These are phyloP conservation scores for Penicillium sp. DNA, from an alignment of 2,329 filamentous ascomycete species.

Conservation along the genomic window DNA sequence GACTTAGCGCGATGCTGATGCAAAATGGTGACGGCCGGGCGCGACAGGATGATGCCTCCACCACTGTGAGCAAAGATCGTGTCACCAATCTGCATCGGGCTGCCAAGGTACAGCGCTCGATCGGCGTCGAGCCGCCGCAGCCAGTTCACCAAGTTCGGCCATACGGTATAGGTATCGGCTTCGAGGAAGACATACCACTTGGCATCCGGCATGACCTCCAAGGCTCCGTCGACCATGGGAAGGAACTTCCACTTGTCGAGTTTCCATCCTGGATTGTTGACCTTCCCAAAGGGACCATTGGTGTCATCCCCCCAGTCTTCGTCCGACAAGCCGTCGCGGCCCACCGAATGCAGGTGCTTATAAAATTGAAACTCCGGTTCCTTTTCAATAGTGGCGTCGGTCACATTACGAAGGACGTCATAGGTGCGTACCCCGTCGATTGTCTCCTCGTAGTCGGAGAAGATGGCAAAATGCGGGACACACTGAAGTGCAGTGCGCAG, in stretches of 20 bases:
- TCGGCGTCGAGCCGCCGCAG: conserved; percentile 44
- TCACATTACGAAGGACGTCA: conserved; percentile 25
- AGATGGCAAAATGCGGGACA: conserved; percentile 26
- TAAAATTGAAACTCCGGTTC: conserved; percentile 48
- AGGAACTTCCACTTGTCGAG: conserved; percentile 55
- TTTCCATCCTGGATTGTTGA: conserved; percentile 45
- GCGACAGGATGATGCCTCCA: conserved; percentile 48
- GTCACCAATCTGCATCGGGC: conserved; percentile 46
- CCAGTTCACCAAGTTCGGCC: conserved; percentile 49
- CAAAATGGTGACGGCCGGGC: conserved; percentile 40
- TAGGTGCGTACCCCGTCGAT: conserved; percentile 22
- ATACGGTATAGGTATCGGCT: conserved; percentile 52
- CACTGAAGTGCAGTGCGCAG: conserved; percentile 26
- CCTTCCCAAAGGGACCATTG: conserved; percentile 32
- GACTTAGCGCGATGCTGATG: conserved; percentile 34
- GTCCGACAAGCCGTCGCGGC: conserved; percentile 36
- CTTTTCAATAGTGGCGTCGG: conserved; percentile 13
- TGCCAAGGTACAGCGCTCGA: conserved; percentile 49
- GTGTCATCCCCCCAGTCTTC: conserved; percentile 25
- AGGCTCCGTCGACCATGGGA: conserved; percentile 48
- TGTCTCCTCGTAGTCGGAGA: conserved; percentile 29
- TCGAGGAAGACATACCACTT: conserved; percentile 56
- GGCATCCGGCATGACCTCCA: conserved; percentile 40
- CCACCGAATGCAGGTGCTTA: conserved; percentile 39
- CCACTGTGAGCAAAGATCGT: conserved; percentile 49